These are phyloP conservation scores for Flueggea neowawraea DNA, from an alignment of 441 rosid genomes.

Conservation along the genomic window DNA sequence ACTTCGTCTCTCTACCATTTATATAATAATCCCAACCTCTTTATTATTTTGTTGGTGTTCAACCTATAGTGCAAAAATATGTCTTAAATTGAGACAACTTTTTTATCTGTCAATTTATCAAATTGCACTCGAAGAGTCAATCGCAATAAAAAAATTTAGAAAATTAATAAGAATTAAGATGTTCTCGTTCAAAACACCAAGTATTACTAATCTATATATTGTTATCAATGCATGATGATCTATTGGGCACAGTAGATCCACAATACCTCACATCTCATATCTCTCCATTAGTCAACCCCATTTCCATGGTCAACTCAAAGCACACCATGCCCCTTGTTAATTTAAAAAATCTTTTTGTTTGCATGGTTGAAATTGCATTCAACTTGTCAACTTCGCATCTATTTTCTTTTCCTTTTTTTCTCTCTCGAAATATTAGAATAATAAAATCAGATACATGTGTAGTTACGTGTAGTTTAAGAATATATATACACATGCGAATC, in stretches of 20 bases:
- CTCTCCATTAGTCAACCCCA: constrained; percentile 14
- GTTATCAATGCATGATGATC: not conserved
- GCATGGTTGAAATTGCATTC: not conserved
- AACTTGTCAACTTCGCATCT: constrained; percentile 9
- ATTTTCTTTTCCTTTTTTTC: too few species aligned
- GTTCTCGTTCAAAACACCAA: too few species aligned
- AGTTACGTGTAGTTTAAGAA: too few species aligned
- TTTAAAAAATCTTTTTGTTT: not conserved
- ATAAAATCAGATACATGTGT: not conserved
- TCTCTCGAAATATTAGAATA: not conserved
- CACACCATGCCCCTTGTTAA: not conserved
- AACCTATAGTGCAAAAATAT: too few species aligned
- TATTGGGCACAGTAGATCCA: not conserved
- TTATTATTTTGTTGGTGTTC: too few species aligned
- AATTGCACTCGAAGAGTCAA: too few species aligned
- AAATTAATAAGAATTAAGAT: too few species aligned
- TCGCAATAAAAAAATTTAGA: too few species aligned
- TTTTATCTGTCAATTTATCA: too few species aligned
- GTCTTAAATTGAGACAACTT: too few species aligned
- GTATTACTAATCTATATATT: not conserved
- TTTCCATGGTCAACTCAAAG: constrained; percentile 18
- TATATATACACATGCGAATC: not conserved
- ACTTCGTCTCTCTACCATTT: not conserved
- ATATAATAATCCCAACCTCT: not conserved
- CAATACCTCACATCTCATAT: constrained; percentile 4